These are phyloP conservation scores for Starmera quercuum DNA, from an alignment of 805 yeast species.

Conservation along the genomic window DNA sequence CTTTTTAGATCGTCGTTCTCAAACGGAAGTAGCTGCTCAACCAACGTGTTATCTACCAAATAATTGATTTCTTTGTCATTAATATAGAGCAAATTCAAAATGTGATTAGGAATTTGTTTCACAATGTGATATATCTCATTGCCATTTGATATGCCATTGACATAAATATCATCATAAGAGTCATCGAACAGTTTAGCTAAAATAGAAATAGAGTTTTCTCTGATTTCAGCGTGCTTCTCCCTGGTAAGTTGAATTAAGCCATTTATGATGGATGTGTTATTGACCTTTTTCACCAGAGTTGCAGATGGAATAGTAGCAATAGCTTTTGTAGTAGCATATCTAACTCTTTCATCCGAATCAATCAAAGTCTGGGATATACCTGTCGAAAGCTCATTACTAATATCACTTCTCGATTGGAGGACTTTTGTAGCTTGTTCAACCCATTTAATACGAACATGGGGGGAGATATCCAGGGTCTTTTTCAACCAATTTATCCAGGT, in stretches of 20 bases:
- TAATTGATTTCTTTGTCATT: constrained; percentile 63
- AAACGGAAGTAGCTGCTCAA: constrained; percentile 55
- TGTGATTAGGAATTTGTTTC: constrained; percentile 49
- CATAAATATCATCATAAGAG: constrained; percentile 24
- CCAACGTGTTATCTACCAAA: constrained; percentile 51
- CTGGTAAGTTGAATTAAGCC: constrained; percentile 59
- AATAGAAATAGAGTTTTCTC: constrained; percentile 49
- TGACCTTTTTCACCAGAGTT: constrained; percentile 39
- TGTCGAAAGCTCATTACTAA: constrained; percentile 41
- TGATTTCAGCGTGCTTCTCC: constrained; percentile 60
- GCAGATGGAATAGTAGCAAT: constrained; percentile 39
- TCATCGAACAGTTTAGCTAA: constrained; percentile 49
- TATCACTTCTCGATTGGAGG: constrained; percentile 35
- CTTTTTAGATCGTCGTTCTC: constrained; percentile 38
- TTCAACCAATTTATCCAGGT: constrained; percentile 69
- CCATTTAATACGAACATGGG: constrained; percentile 65
- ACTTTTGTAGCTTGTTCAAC: constrained; percentile 46
- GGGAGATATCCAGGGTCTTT: constrained; percentile 62
- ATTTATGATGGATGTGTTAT: constrained; percentile 37
- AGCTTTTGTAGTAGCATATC: constrained; percentile 51
- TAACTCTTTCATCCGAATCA: constrained; percentile 69
- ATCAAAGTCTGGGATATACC: constrained; percentile 63
- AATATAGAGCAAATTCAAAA: constrained; percentile 63
- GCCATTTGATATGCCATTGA: constrained; percentile 11
- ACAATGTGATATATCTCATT: constrained; percentile 22